These are phyloP conservation scores for Fusarium sp. DNA, from an alignment of 2,329 filamentous ascomycete species.

Conservation along the genomic window DNA sequence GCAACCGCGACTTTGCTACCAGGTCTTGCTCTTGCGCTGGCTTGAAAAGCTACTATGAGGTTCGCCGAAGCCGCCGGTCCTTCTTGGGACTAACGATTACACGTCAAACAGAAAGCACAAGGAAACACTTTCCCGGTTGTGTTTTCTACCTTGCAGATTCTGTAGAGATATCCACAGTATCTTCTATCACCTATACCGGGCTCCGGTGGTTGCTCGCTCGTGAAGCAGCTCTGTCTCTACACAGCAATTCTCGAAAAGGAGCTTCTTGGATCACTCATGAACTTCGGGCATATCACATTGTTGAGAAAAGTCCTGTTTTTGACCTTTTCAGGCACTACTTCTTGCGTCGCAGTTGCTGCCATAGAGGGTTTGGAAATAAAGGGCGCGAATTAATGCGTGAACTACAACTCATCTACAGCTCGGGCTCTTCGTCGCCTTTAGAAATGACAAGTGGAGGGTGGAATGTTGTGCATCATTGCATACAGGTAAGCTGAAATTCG, in stretches of 20 bases:
- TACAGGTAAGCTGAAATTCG: background rate
- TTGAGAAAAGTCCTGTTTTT: background rate
- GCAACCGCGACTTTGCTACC: background rate
- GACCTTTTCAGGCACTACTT: no score
- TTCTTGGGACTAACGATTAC: background rate
- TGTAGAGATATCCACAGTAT: background rate
- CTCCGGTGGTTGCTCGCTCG: accelerated
- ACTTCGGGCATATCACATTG: background rate
- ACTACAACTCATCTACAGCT: background rate
- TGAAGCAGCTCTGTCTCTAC: no score
- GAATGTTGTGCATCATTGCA: background rate
- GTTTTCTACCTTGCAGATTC: accelerated
- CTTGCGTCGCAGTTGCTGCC: no score
- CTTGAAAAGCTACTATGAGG: background rate
- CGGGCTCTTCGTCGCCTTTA: background rate
- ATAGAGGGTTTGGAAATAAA: no score
- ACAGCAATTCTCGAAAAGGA: no score
- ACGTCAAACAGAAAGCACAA: background rate
- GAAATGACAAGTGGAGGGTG: background rate
- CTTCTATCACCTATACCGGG: accelerated
- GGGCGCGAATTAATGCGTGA: background rate
- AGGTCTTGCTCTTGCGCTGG: background rate
- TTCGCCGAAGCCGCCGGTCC: background rate
- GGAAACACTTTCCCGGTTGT: background rate
- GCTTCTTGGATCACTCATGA: no score